Evolutionary conservation across 2,329 filamentous ascomycete species (phyloP), one percentile per base, ranked within the genome.

Genomic region (Pyrenochaeta sp.): DNA sequence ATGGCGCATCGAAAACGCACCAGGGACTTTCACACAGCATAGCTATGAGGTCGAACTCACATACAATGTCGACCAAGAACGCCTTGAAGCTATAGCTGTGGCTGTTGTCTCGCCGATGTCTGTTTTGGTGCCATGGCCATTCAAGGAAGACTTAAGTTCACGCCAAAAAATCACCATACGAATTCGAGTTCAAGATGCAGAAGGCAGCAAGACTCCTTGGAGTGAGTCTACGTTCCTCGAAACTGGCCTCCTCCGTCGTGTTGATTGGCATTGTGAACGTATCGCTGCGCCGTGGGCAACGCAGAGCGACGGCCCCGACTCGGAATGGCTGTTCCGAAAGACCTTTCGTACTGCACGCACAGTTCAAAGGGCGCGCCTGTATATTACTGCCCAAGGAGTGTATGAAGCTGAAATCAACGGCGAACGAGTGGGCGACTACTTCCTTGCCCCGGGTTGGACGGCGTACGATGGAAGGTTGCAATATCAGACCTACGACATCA

Each of bases 401-500:
- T 53, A 50, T n/a, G 41, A 46, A 14, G 42, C 50, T 2, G 30
- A 41, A 17, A 38, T 53, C 34, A 53, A 53, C 15, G 50, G 50
- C 8, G 27, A 38, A 7, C 40, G 29, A 11, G 44, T 50, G 6
- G 32, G 37, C 9, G 34, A 54, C 15, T 15, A 46, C 17, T 18
- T 50, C 13, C 34, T 82, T 11, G 74, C 78, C 10, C 80, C 80
- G 0, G 80, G 80, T 0, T 82, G 78, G 78, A 75, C 76, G 20
- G 73, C 72, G 3, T 83, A 82, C 44, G 62, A 72, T 0, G 59
- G 76, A 23, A 72, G 79, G 0, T 71, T 77, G 10, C 65, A 72
- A 1, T 84, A 83, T 44, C 74, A 82, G 41, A 77, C 75, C 0
- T 79, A 77, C 39, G 78, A 84, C 42, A 75, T 83, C 0, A 73